phyloP scores from a whole-genome alignment of 805 yeast species.

The Novakomyces olei region DNA sequence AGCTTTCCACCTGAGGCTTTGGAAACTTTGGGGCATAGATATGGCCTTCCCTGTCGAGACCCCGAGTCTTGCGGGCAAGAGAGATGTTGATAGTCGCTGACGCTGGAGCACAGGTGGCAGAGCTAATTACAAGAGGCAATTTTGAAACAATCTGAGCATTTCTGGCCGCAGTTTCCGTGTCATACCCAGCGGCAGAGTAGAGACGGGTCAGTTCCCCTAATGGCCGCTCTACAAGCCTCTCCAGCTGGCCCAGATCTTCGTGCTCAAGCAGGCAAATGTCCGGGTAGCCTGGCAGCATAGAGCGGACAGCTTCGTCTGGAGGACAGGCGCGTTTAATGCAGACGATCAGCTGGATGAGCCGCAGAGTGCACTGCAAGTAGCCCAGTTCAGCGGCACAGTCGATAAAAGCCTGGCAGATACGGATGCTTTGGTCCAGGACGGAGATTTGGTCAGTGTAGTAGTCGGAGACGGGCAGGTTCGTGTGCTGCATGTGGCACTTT shows the following conservation, averaged over 20 bases:
- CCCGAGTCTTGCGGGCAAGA: slow-evolving; percentile 30
- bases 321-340: slow-evolving; percentile 74
- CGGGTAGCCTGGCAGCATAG: slow-evolving; percentile 28
- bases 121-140: not conserved
- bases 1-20: slow-evolving; percentile 75
- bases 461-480: slow-evolving; percentile 81
- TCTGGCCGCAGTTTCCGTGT: not conserved
- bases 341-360: slow-evolving; percentile 50
- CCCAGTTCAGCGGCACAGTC: slow-evolving; percentile 81
- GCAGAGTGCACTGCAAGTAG: slow-evolving; percentile 35
- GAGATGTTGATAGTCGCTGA: slow-evolving; percentile 21
- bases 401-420: slow-evolving; percentile 78
- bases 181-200: not conserved
- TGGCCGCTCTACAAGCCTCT: slow-evolving; percentile 6
- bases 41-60: slow-evolving; percentile 30
- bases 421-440: slow-evolving; percentile 79
- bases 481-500: slow-evolving; percentile 49
- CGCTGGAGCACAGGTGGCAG: slow-evolving; percentile 15
- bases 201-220: slow-evolving; percentile 4
- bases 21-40: slow-evolving; percentile 66
- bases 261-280: slow-evolving; percentile 6
- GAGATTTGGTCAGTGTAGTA: slow-evolving; percentile 84
- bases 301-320: slow-evolving; percentile 57
- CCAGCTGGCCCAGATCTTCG: slow-evolving; percentile 6
- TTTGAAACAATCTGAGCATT: not conserved